Evolutionary conservation across 768 basidiomycete genomes (phyloP), one percentile per base, ranked within the genome.

Genomic region (Tulasnella sp.): DNA sequence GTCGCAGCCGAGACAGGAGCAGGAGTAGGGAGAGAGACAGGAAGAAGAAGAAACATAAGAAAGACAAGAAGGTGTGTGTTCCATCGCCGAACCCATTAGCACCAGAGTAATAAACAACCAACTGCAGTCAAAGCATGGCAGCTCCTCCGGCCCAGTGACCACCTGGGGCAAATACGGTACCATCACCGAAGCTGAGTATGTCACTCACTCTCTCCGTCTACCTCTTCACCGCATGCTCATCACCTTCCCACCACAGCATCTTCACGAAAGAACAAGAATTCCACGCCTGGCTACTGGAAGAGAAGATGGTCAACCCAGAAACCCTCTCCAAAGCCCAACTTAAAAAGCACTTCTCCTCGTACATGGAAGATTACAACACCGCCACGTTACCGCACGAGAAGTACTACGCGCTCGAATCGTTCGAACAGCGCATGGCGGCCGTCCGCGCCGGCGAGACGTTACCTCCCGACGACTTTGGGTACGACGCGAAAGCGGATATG

Each of bases 371-470:
- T 77, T 93, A 84, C 77, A 92, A 94, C 76, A 92, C 90, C 94
- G 94, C 94, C 16, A 97, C 95, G 3, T 84, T 97, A 2, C 92
- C 95, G 11, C 91, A 96, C 77, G 94, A 95, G 79, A 97, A 97
- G 79, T 97, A 95, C 80, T 96, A 96, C 79, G 74, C 72, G 9
- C 93, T 95, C 86, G 88, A 87, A 70, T 85, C 86, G 5, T 94
- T 94, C 78, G 92, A 95, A 74, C 83, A 83, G 26, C 89, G 92
- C 63, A 96, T 96, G 95, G 80, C 86, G 41, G 88, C 92, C 26
- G 81, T 96, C 65, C 88, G 94, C 62, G 84, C 88, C n/a, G 95
- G 95, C 42, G 93, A 91, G 75, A 90, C 86, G 67, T 80, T 94
- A 9, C 90, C 92, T 0, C 89, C 90, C 7, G 75, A 86, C 3